Base-by-base conservation (phyloP, 352 stramenopile species). In the Pythium rhizo-oryzae region DNA sequence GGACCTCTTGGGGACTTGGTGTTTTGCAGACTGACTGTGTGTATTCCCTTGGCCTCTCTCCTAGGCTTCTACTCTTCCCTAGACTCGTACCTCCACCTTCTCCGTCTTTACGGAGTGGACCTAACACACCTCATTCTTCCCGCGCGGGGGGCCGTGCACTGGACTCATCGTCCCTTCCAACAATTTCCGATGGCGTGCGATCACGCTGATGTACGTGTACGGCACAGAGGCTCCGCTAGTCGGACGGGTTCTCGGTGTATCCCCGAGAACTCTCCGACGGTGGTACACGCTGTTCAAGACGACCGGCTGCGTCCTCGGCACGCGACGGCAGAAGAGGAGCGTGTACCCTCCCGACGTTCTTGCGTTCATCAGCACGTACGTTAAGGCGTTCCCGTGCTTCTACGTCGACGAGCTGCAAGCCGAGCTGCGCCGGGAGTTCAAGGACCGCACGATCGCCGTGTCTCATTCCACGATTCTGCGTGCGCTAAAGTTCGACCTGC, bases 331-430 rank as follows among this genome's bases (percentile, higher is more conserved):
- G 52, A 28, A 7, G 30, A 9, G 9, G 52, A 28, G 13, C 50
- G 13, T 56, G 50, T 59, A 59, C 28, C 52, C 25, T 4, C 28
- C 52, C 12, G 28, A 59, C 52, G 53, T 59, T 3, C 53, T 59
- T 18, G 35, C 25, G 30, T 33, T 33, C n/a, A 59, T 59, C 30
- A 21, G 2, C 21, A 3, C 6, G 0, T 59, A 59, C 30, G 53
- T 59, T 7, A 49, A 47, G n/a, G 0, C 30, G 3, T 43, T 44
- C 11, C 53, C 53, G 0, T 59, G 53, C 33, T 59, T 59, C 16
- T 59, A 35, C 53, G 35, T 59, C 2, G 53, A 59, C 25, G 53
- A 59, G 25, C n/a, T 59, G 8, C 53, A 33, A 9, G 18, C 15
- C 1, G 53, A 59, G 19, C n/a, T 59, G 1, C 16, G n/a, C 4